Evolutionary conservation across 2,329 filamentous ascomycete genomes (phyloP), one percentile per base, ranked within the genome.

Genomic region (Peltaster fructicola): DNA sequence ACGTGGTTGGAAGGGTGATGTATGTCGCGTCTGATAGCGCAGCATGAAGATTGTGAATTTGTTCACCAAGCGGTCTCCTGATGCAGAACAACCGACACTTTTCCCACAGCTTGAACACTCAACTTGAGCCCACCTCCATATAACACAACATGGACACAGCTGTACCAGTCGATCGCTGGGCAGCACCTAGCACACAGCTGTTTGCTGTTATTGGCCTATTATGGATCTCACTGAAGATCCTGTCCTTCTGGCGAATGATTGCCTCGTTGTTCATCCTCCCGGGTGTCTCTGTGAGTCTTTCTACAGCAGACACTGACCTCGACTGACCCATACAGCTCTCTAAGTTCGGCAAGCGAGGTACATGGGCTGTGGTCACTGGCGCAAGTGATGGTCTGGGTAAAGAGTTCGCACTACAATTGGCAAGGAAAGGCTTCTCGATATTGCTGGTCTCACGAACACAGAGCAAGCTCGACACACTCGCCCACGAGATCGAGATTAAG

Each of bases 331-430:
- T 14, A 7, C 31, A 91, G 85, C 72, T 98, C 30, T 73, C 73
- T 41, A 81, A 76, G 39, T 95, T 91, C 56, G 88, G 84, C 39
- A 76, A 76, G 40, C 80, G 81, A 44, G 85, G 85, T 33, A 84
- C 76, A 30, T 98, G 85, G 84, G 88, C 80, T 15, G 69, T 98
- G 27, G 67, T 98, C 19, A 98, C 88, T 14, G 88, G 88, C 35
- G 88, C 85, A 25, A 93, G 84, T 7, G 88, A 98, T 53, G 90
- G 88, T 36, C 73, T 98, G 34, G 88, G 88, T 48, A 95, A 92
- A 56, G 88, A 98, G 57, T 98, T 81, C 50, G 81, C 85, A 17
- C 64, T 76, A 15, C 82, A 95, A 51, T 73, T 98, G 29, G 84
- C 88, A 13, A 62, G 69, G 33, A 84, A 88, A 50, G 84, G 84